These are phyloP conservation scores for Ceratobasidium sp. DNA, from an alignment of 1,284 basidiomycete genomes.

Conservation along the genomic window DNA sequence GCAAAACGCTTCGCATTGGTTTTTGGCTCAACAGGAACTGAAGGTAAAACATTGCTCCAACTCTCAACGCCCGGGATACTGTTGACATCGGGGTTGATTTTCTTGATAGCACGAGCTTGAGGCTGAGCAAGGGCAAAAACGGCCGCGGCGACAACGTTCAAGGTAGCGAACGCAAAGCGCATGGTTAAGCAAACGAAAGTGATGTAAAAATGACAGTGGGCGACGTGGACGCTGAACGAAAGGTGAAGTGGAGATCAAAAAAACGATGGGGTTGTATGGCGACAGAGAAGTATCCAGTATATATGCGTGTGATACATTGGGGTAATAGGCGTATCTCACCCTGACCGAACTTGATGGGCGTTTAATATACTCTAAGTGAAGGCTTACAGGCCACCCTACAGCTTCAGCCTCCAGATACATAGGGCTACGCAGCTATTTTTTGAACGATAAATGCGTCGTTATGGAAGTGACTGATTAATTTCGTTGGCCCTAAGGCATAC, in stretches of 20 bases:
- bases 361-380: neutral
- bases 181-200: conserved; percentile 14
- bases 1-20: conserved; percentile 46
- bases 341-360: neutral
- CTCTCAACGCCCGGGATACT: neutral
- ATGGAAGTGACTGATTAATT: no score
- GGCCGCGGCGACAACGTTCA: neutral
- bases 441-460: no score
- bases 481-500: no score
- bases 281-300: neutral
- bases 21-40: neutral
- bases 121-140: conserved; percentile 14
- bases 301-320: neutral
- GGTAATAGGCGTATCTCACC: neutral
- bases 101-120: neutral
- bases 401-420: no score
- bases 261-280: neutral
- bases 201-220: conserved; percentile 26
- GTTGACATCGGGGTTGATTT: neutral
- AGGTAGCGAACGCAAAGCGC: conserved; percentile 18
- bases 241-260: neutral
- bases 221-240: neutral
- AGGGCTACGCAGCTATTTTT: no score
- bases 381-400: neutral
- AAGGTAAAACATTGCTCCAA: neutral